Conservation (phyloP, 2,329 filamentous ascomycete genomes). For the Sporothrix brasiliensis region DNA sequence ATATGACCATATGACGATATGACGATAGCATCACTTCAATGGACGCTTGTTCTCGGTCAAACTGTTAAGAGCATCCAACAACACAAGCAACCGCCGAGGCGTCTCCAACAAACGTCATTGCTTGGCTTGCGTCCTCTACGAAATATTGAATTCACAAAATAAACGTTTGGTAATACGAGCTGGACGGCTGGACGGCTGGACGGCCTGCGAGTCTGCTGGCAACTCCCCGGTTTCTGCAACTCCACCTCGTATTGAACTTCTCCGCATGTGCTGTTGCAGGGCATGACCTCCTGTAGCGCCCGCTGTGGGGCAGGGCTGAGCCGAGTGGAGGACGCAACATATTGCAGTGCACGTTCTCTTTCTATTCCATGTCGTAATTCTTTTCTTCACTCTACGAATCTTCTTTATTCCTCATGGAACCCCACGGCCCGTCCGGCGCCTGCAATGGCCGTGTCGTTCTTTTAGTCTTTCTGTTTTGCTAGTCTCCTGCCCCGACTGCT, state of each 20-base stretch:
- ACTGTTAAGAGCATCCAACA: too few relatives aligned
- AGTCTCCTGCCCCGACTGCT: too few relatives aligned
- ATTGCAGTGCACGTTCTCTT: neutral
- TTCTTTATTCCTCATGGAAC: too few relatives aligned
- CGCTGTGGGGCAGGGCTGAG: neutral
- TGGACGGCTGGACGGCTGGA: neutral
- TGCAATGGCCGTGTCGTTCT: too few relatives aligned
- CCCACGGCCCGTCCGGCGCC: too few relatives aligned
- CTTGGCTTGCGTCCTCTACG: neutral
- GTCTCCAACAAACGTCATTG: neutral
- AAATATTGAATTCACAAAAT: neutral
- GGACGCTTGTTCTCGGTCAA: constrained; percentile 1
- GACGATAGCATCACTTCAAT: neutral
- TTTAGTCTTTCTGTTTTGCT: too few relatives aligned
- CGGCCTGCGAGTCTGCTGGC: too few relatives aligned
- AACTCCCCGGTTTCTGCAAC: too few relatives aligned
- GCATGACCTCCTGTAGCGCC: constrained; percentile 21
- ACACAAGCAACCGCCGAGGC: too few relatives aligned
- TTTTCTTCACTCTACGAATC: too few relatives aligned
- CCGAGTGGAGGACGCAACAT: too few relatives aligned
- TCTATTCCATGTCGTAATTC: neutral
- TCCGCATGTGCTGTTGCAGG: neutral
- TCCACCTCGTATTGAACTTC: constrained; percentile 17
- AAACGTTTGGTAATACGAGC: neutral
- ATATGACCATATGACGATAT: too few relatives aligned